Base-by-base conservation (phyloP, 305 asterid genomes). In the Rubia peregrina region DNA sequence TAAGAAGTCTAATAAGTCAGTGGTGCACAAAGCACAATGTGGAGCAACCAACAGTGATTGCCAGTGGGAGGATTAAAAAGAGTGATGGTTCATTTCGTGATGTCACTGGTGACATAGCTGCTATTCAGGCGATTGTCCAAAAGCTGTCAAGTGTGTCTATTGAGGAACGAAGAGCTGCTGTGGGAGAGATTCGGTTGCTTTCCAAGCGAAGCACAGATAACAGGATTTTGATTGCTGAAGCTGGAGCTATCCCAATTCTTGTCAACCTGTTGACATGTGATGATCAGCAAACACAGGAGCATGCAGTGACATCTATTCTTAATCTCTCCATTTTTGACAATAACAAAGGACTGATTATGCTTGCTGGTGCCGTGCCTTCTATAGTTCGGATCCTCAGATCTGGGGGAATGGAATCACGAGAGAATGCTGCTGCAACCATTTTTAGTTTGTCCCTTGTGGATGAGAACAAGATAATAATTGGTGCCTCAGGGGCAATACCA, bases 131-230 rank as follows among this genome's bases (percentile, higher is more conserved):
- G 14, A 88, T 93, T 14, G 89, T 90, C 44, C 90, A 79, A n/a
- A 87, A 80, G 76, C 95, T 93, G 70, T 85, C 95, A 3, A 79
- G 91, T 77, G 68, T 85, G 76, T 88, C 83, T 0, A 5, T 69
- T 9, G 94, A 87, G 49, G 92, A 89, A 49, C 79, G 84, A 24
- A 77, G 93, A 73, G 83, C 82, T 70, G 94, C 95, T 16, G 98
- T 90, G 19, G 82, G 89, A 49, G 96, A 93, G 80, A 85, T 64
- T n/a, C 51, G 68, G 68, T 64, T 9, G 33, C 79, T 93, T 38
- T 90, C 98, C 48, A 90, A 86, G 77, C 78, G 98, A 80, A 93
- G 97, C 77, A 93, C 98, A 0, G 97, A 93, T 73, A 90, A 90
- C 38, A 72, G 98, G 60, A 89, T 93, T 77, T 77, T 93, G 83